These are phyloP conservation scores for Penicillium simplicissimum DNA, from an alignment of 495 filamentous ascomycete genomes.

Conservation along the genomic window DNA sequence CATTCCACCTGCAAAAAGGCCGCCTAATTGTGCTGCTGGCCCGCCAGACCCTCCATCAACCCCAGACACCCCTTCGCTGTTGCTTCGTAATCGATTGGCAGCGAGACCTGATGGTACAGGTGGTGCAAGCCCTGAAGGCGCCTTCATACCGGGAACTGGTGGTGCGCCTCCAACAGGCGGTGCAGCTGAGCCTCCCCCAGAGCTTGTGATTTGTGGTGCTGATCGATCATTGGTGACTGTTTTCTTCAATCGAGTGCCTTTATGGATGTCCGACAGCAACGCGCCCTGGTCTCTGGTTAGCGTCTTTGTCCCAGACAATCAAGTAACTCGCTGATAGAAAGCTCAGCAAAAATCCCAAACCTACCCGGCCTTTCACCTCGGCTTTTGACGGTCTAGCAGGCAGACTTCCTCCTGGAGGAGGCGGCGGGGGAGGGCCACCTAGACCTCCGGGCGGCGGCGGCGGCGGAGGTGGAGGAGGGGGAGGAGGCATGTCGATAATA, in stretches of 20 bases:
- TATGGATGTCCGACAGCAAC: conserved; percentile 84
- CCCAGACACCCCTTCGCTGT: conserved; percentile 67
- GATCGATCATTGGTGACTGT: conserved; percentile 93
- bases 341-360: conserved; percentile 25
- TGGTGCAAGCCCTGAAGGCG: conserved; percentile 71
- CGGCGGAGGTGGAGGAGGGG: conserved; percentile 60
- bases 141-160: conserved; percentile 70
- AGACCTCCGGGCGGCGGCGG: conserved; percentile 61
- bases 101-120: conserved; percentile 61
- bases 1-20: conserved; percentile 92
- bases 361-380: conserved; percentile 56
- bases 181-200: conserved; percentile 56
- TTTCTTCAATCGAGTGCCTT: conserved; percentile 81
- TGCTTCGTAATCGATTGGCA: conserved; percentile 70
- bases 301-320: neutral
- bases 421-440: conserved; percentile 71
- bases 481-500: conserved; percentile 57
- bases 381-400: conserved; percentile 50
- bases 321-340: neutral
- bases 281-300: conserved; percentile 61
- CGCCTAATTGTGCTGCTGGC: conserved; percentile 74
- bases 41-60: conserved; percentile 41
- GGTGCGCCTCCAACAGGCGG: conserved; percentile 72
- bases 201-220: conserved; percentile 65
- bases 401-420: conserved; percentile 47